Conservation (phyloP, 305 asterid genomes). For the Fraxinus baroniana region DNA sequence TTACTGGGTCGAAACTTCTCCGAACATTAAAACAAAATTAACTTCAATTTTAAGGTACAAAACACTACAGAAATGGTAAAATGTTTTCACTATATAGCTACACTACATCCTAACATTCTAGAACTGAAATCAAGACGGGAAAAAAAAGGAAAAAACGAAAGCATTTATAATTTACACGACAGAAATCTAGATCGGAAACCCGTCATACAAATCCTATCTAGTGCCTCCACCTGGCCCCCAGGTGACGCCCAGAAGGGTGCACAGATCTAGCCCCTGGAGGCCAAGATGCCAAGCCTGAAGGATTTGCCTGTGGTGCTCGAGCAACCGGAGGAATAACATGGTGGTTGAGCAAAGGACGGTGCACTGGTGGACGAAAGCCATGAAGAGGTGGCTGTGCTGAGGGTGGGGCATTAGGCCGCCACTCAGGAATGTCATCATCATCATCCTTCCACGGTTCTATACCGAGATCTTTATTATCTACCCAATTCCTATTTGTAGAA, state of each 20-base stretch:
- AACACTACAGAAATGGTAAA: not conserved
- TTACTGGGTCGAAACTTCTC: not conserved
- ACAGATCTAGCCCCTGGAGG: slow-evolving; percentile 34
- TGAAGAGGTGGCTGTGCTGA: slow-evolving; percentile 21
- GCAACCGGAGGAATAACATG: slow-evolving; percentile 15
- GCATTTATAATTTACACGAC: slow-evolving; percentile 32
- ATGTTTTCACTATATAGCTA: not conserved
- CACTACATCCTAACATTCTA: not conserved
- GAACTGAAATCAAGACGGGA: not conserved
- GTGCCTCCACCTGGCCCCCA: slow-evolving; percentile 44
- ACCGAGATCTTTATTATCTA: slow-evolving; percentile 40
- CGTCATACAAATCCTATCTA: not conserved
- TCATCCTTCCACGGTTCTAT: slow-evolving; percentile 82
- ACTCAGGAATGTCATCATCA: slow-evolving; percentile 92
- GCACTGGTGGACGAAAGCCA: slow-evolving; percentile 30
- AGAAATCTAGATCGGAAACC: not conserved
- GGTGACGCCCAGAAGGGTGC: slow-evolving; percentile 35
- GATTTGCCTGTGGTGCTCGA: slow-evolving; percentile 8
- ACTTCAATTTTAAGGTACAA: not conserved
- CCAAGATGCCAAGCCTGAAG: not conserved
- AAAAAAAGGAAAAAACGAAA: too few species aligned
- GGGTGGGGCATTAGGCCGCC: slow-evolving; percentile 67
- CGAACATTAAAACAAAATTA: not conserved
- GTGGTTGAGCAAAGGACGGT: slow-evolving; percentile 15
- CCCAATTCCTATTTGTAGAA: slow-evolving; percentile 23